These are phyloP conservation scores for Globisporangium splendens DNA, from an alignment of 352 stramenopile species.

Conservation along the genomic window DNA sequence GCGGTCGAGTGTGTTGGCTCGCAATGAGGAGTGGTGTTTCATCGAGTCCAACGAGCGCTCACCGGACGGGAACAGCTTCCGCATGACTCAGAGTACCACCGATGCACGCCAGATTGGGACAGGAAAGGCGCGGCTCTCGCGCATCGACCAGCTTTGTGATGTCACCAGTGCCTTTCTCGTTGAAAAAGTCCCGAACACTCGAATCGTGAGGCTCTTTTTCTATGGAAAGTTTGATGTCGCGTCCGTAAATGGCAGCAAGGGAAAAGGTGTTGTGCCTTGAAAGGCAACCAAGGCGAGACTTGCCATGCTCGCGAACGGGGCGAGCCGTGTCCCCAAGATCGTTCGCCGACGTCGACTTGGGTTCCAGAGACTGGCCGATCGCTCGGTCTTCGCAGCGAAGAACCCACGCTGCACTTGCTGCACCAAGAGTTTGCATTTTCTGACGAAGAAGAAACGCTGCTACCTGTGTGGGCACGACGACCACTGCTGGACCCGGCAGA, in stretches of 20 bases:
- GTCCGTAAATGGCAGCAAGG: no score
- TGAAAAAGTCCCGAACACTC: constrained; percentile 12
- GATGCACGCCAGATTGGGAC: constrained; percentile 21
- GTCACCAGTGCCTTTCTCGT: constrained; percentile 31
- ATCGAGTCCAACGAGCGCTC: constrained; percentile 34
- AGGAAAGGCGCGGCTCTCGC: constrained; percentile 26
- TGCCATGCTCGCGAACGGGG: constrained; percentile 19
- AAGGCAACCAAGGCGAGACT: constrained; percentile 26
- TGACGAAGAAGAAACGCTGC: constrained; percentile 27
- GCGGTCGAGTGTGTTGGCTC: constrained; percentile 25
- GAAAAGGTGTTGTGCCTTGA: constrained; percentile 8
- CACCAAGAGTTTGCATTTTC: constrained; percentile 37
- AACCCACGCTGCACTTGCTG: constrained; percentile 44
- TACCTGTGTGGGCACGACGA: constrained; percentile 48
- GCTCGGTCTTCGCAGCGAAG: constrained; percentile 12
- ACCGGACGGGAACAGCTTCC: constrained; percentile 19
- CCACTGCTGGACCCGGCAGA: constrained; percentile 32
- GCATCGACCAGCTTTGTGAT: constrained; percentile 37
- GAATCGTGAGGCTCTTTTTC: constrained; percentile 31
- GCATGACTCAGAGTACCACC: constrained; percentile 25
- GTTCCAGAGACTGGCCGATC: constrained; percentile 26
- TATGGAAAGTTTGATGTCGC: constrained; percentile 20
- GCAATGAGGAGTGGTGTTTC: constrained; percentile 49
- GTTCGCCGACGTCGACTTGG: constrained; percentile 33
- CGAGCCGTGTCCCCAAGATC: constrained; percentile 24